phyloP scores from a whole-genome alignment of 768 basidiomycete genomes.

The Boletus rubroflammeus region DNA sequence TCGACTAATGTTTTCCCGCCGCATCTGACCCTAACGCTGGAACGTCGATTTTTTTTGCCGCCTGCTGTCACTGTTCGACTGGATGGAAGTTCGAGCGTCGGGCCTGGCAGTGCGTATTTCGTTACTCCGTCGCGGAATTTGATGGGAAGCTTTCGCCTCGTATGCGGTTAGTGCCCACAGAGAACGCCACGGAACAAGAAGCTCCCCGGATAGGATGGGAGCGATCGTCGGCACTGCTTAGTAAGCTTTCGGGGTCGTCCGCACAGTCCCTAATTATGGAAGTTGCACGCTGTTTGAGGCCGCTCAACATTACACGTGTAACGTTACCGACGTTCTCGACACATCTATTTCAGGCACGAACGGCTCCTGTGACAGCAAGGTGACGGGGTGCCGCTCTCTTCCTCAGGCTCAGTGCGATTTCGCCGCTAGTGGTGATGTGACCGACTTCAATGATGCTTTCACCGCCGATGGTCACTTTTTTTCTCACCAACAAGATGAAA shows the following conservation, averaged over 20 bases:
- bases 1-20: background rate
- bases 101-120: background rate
- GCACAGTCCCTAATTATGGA: too few relatives aligned
- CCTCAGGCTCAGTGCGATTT: background rate
- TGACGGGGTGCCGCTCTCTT: conserved; percentile 1
- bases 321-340: conserved; percentile 14
- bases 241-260: background rate
- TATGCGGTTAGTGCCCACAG: background rate
- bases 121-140: background rate
- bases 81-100: background rate
- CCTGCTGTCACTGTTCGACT: background rate
- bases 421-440: background rate
- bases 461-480: background rate
- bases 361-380: background rate
- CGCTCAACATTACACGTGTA: conserved; percentile 31
- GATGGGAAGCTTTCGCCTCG: conserved; percentile 3
- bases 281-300: background rate
- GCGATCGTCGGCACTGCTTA: conserved; percentile 15
- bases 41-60: background rate
- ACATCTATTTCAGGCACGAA: background rate
- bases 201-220: background rate
- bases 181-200: conserved; percentile 1
- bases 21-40: background rate
- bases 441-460: background rate
- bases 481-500: conserved; percentile 8